A percentile compares a stretch with the other conserved stretches of the same genome.
phyloP scores from a whole-genome alignment of 768 basidiomycete species.

The Russula emetica region DNA sequence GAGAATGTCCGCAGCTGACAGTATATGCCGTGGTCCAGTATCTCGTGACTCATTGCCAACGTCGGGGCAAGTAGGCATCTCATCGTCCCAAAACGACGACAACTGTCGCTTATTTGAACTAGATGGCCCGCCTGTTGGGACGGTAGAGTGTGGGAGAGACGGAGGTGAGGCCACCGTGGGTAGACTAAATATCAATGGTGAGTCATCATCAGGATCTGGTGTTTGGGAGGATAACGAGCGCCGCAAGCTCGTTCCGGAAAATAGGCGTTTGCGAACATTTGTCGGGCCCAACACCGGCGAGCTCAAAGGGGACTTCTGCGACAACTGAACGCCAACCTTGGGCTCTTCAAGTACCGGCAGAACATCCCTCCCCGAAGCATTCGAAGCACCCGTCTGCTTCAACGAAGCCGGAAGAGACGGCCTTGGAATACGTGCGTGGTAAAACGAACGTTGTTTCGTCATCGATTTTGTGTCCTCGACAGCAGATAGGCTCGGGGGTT shows the following conservation, averaged over 20 bases:
- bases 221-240: conserved; percentile 48
- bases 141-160: conserved; percentile 11
- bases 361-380: conserved; percentile 14
- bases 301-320: conserved; percentile 18
- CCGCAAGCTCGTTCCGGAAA: conserved; percentile 53
- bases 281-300: conserved; percentile 25
- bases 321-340: conserved; percentile 22
- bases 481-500: conserved; percentile 33
- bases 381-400: conserved; percentile 31
- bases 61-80: conserved; percentile 36
- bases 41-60: conserved; percentile 40
- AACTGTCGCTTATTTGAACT: not conserved
- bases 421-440: conserved; percentile 52
- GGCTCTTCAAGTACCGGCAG: conserved; percentile 19
- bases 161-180: conserved; percentile 10
- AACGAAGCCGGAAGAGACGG: conserved; percentile 42
- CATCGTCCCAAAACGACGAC: conserved; percentile 50
- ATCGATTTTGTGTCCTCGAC: conserved; percentile 36
- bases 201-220: conserved; percentile 47
- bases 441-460: conserved; percentile 61
- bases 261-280: conserved; percentile 52
- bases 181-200: conserved; percentile 51
- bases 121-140: not conserved
- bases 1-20: conserved; percentile 63
- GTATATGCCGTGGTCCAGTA: conserved; percentile 59